Conservation (phyloP, 208 protist species). For the Leptomonas pyrrhocoris region DNA sequence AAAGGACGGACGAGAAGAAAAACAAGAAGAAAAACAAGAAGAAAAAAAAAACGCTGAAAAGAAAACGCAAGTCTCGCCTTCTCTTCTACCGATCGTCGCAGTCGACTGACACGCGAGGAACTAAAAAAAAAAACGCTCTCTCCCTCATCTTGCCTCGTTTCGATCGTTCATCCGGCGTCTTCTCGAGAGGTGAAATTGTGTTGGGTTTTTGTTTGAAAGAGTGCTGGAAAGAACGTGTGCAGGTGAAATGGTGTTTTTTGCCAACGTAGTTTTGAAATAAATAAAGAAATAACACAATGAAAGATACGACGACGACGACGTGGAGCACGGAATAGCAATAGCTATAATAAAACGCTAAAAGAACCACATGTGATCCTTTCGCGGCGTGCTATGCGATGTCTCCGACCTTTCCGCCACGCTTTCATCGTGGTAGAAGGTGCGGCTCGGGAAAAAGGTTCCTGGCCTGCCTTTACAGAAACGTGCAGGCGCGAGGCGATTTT, state of each 20-base stretch:
- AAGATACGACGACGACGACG: not conserved
- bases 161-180: too few species aligned
- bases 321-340: conserved; percentile 2
- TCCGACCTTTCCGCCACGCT: not conserved
- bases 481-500: too few species aligned
- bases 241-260: not conserved
- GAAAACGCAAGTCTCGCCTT: not conserved
- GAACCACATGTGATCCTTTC: not conserved
- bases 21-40: not conserved
- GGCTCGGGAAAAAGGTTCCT: too few species aligned
- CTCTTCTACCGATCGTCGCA: too few species aligned
- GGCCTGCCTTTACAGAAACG: not conserved
- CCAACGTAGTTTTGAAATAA: not conserved
- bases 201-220: too few species aligned
- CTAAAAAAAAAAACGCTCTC: not conserved
- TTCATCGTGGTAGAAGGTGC: not conserved
- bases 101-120: too few species aligned
- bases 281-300: not conserved
- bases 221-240: not conserved
- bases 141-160: too few species aligned
- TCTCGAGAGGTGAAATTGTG: too few species aligned
- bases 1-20: not conserved
- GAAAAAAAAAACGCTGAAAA: not conserved
- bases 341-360: not conserved
- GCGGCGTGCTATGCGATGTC: not conserved